Base-by-base conservation (phyloP, 495 filamentous ascomycete species). In the Penicillium psychrofluorescens region DNA sequence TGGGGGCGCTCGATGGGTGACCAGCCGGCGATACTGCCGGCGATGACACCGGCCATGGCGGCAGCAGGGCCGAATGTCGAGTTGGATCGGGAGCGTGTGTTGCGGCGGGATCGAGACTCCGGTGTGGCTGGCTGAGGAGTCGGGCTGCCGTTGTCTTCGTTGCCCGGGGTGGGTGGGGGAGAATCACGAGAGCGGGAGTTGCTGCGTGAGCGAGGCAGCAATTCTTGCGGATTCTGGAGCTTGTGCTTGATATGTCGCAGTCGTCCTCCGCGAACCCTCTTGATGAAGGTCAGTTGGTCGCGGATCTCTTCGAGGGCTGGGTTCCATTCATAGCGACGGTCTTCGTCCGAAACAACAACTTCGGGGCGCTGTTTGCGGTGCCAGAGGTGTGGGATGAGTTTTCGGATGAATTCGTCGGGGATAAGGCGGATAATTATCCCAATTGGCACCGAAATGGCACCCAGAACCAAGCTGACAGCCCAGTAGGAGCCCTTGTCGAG, bases 11-110 rank as follows among this genome's bases (percentile, higher is more conserved):
- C 88, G 43, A 92, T 85, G 0, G 90, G 90, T 38, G 88, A 94
- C 88, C 87, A 95, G 35, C 87, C 88, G 30, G 79, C 88, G 38
- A 95, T 81, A 63, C 84, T 85, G 40, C 87, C 88, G 31, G 89
- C 90, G 44, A 95, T 81, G 38, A 95, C 80, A 48, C 90, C 90
- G 16, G 89, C 84, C 87, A 76, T 73, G 30, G 89, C 88, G 29
- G 86, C 81, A 5, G 88, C 85, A 2, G 87, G 86, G 8, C 86
- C 88, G 38, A 95, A 77, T 2, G 85, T 81, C 1, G 88, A 94
- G 64, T 90, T 95, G 6, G 88, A 94, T 13, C 90, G 81, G 30
- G 90, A 95, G 44, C 90, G 79, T 29, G 76, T 81, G 49, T 79
- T 83, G 41, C 74, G 76, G 27, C 86, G 78, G 28, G 76, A 81